Base-by-base conservation (phyloP, 106 monocot genomes). In the Apostasia shenzhenica region DNA sequence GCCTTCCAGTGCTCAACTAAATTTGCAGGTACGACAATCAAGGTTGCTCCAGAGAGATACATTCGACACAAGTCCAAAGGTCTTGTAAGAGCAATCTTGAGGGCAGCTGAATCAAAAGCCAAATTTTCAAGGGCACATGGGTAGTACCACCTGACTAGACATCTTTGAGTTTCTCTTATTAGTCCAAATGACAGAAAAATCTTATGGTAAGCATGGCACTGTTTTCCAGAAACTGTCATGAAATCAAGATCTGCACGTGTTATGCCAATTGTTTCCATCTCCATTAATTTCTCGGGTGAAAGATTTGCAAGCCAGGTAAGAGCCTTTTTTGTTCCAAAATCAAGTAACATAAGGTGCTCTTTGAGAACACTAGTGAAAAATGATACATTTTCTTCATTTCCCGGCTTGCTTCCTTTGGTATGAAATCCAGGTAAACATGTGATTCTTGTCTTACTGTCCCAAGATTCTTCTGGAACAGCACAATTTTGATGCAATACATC, bases 1-100 rank as follows among this genome's bases (percentile, higher is more conserved):
- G 76, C 87, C 78, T 79, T 92, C 97, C 97, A 99, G 59, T 99
- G 97, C 46, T 93, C 97, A 67, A 99, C 76, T 72, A 99, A 80
- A 78, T 99, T 92, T 67, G 92, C 75, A 8, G 97, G 97, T 52
- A 99, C 97, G 14, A 99, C 79, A 66, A 99, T 78, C 3, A 99
- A 76, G 12, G 97, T 93, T 70, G 97, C 92, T 59, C 73, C 76
- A 67, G 97, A 99, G 59, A 99, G 75, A 81, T 90, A 99, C 53
- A 90, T 73, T 70, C 92, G 76, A 38, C 75, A 59, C 45, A 68
- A 77, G 58, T 93, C 79, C 75, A 92, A 49, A 14, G 86, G 89
- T 64, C 80, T 87, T n/a, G 84, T 87, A 42, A 99, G 85, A 66
- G 97, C 89, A 73, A 80, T 76, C 71, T 70, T 76, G 68, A 99